A percentile compares a stretch with the other conserved stretches of the same genome.
Conservation (phyloP, 1,284 basidiomycete species). For the Tilletiaria anomala region DNA sequence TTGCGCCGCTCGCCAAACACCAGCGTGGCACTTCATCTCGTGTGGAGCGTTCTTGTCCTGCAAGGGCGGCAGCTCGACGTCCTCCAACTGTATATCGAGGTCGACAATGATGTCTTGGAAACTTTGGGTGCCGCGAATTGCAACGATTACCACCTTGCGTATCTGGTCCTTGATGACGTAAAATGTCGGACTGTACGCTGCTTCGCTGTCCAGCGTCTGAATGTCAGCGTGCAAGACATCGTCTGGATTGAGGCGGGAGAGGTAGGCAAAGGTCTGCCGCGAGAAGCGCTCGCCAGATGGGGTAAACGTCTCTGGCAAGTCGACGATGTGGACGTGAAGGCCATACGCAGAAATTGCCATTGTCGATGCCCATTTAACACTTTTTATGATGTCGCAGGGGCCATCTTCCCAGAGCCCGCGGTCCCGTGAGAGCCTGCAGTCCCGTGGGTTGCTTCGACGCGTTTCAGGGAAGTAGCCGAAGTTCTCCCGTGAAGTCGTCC, state of each 20-base stretch:
- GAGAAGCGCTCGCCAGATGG: conserved; percentile 33
- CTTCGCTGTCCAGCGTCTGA: conserved; percentile 29
- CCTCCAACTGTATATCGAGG: conserved; percentile 29
- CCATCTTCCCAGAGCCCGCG: not conserved
- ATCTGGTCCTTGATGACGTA: conserved; percentile 32
- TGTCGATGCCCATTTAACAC: conserved; percentile 36
- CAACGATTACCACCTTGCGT: conserved; percentile 32
- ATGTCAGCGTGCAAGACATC: conserved; percentile 38
- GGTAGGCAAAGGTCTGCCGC: conserved; percentile 34
- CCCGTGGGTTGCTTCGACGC: conserved; percentile 11
- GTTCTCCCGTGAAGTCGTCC: not conserved
- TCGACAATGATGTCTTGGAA: conserved; percentile 38
- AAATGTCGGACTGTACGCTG: conserved; percentile 34
- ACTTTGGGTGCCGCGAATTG: conserved; percentile 34
- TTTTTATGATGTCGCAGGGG: conserved; percentile 3
- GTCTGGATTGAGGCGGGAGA: conserved; percentile 29
- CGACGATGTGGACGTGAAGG: conserved; percentile 20
- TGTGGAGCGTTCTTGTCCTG: conserved; percentile 8
- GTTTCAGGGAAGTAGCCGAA: conserved; percentile 8
- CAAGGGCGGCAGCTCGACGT: conserved; percentile 24
- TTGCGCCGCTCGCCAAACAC: conserved; percentile 32
- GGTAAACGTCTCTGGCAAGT: conserved; percentile 33
- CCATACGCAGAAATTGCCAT: conserved; percentile 32
- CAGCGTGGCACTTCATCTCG: conserved; percentile 24
- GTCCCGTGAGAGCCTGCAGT: too few species aligned